Base-by-base conservation (phyloP, 805 yeast species). In the Metschnikowia proteae region DNA sequence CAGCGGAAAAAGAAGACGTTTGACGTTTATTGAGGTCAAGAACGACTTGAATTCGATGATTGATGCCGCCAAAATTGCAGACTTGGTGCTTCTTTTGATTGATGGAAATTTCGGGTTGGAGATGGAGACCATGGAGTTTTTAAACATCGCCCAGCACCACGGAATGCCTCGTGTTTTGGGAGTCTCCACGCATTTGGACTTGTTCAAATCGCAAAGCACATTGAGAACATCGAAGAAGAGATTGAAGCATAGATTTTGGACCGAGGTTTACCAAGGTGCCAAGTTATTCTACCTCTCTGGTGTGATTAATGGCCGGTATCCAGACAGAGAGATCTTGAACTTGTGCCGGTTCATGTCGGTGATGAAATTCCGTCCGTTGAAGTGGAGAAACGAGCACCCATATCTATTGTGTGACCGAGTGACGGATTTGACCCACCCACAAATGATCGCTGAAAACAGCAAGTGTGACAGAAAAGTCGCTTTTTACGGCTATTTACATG, bases 101-200 rank as follows among this genome's bases (percentile, higher is more conserved):
- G 99, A 94, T 72, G 98, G 99, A 50, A 94, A 94, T 66, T 94
- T 89, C 65, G 99, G 99, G 6, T 82, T 94, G 51, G 99, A 94
- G 73, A 94, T 94, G 99, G 99, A 94, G 69, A 94, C 99, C 6
- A 95, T 94, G 98, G 99, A 94, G 69, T 94, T 94, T 62, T 75
- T 94, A 54, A 95, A 94, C 62, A 80, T 94, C 56, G 95, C 97
- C 3, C 96, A 94, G 60, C 97, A 92, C 63, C 99, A 94, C 67
- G 99, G 99, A 68, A 94, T 94, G 91, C 99, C 99, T 37, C 81
- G 97, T 59, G 95, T 94, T 17, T 74, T 94, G 39, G 99, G 98
- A 56, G 87, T 94, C 7, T 86, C 96, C 5, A 94, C 99, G 0
- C 99, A 94, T 73, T 76, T 95, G 60, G 99, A 94, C 67, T 76